A percentile compares a stretch with the other conserved stretches of the same genome.
Conservation (phyloP, 2,329 filamentous ascomycete genomes). For the Talaromyces amestolkiae region DNA sequence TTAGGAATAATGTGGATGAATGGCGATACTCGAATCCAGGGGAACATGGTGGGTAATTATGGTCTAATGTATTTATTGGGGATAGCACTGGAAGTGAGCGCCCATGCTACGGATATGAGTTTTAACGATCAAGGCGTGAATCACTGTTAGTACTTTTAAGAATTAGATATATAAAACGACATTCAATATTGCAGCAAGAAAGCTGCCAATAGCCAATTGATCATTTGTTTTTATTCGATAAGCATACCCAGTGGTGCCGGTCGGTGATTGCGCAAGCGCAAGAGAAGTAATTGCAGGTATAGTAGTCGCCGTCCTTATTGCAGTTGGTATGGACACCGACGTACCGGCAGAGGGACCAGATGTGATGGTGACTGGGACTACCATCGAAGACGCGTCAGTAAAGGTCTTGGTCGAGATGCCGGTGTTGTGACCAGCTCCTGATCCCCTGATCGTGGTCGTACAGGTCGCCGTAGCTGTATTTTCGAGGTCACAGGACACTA, state of each 20-base stretch:
- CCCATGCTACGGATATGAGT: background rate
- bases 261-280: background rate
- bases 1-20: background rate
- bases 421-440: slow-evolving; percentile 5
- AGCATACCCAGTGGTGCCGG: background rate
- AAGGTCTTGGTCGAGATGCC: background rate
- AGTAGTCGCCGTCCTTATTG: background rate
- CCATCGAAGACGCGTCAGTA: background rate
- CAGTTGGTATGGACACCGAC: background rate
- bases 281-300: background rate
- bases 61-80: background rate
- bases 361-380: slow-evolving; percentile 5
- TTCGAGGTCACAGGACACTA: slow-evolving; percentile 5
- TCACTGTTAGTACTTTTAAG: background rate
- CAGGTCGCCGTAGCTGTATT: slow-evolving; percentile 1
- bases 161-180: background rate
- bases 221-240: background rate
- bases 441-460: slow-evolving; percentile 5
- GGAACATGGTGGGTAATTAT: background rate
- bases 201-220: background rate
- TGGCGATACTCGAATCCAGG: background rate
- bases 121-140: background rate
- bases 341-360: background rate
- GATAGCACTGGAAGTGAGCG: background rate
- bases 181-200: background rate